Base-by-base conservation (phyloP, 2,329 filamentous ascomycete genomes). In the Sclerotinia borealis region DNA sequence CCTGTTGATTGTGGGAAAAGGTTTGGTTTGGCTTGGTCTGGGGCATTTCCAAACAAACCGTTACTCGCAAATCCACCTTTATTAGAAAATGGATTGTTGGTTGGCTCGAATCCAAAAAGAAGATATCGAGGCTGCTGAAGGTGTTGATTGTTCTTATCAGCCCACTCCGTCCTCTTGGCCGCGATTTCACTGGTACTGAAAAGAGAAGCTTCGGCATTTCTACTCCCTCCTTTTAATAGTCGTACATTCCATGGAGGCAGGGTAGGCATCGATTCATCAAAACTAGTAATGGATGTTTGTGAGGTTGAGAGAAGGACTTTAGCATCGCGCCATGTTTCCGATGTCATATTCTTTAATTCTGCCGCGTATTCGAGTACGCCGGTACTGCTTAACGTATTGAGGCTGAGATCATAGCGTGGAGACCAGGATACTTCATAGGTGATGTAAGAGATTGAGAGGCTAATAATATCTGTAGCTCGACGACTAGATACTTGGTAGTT, bases 341-440 rank as follows among this genome's bases (percentile, higher is more conserved):
- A 77, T 3, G 79, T 81, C 17, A 73, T 74, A 67, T 84, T 79
- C 27, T 77, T 79, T 37, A 82, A 77, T 55, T 86, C 81, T 45
- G 86, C 86, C 27, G 78, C 76, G 65, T 83, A 83, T 25, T 78
- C 74, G 48, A 83, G 72, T 6, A 70, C 56, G 3, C 74, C 75
- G 5, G 67, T 71, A 11, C 68, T 66, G 22, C 73, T 72, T 43
- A 71, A 65, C 4, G 75, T 75, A 56, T 74, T 73, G 15, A 83
- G 75, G n/a, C 72, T 76, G 39, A 82, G 69, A 64, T 83, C 79
- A 65, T 83, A 83, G 19, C 79, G 76, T 39, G 80, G 78, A 11
- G 71, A 71, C 80, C 80, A 83, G 2, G 69, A 77, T 0, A 79
- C 79, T 27, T 75, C 69, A 47, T 71, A 70, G 6, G 72, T 74